Percentiles rank a stretch among this genome's conserved stretches.
Evolutionary conservation across 2,329 filamentous ascomycete species (phyloP).

Genomic region (Fusarium proliferatum): DNA sequence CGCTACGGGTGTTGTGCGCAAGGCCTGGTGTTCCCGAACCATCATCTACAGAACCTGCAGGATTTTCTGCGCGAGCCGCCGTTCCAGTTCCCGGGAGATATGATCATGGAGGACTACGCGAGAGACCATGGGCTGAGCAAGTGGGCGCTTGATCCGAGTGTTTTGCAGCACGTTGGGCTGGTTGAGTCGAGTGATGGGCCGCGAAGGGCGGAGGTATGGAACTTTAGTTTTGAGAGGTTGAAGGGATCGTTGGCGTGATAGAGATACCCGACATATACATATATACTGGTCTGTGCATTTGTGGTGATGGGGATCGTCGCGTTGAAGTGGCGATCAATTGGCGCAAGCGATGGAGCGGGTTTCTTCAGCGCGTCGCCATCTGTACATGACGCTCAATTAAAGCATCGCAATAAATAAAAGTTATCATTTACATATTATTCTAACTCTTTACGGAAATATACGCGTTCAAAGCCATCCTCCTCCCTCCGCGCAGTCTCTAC

Average conservation of each 20-base stretch:
- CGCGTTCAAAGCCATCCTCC: conserved; percentile 50
- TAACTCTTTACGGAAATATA: conserved; percentile 50
- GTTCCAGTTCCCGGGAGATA: conserved; percentile 50
- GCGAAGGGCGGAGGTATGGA: conserved; percentile 49
- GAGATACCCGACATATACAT: neutral
- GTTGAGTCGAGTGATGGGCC: conserved; percentile 47
- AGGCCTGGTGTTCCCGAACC: conserved; percentile 50
- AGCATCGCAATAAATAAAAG: neutral
- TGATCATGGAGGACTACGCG: conserved; percentile 51
- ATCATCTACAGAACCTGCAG: conserved; percentile 46
- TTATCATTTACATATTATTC: conserved; percentile 39
- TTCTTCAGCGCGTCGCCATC: neutral
- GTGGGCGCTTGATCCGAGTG: conserved; percentile 53
- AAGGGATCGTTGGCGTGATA: neutral
- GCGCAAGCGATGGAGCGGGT: neutral
- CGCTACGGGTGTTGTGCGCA: conserved; percentile 54
- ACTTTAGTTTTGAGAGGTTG: conserved; percentile 50
- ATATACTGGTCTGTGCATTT: neutral
- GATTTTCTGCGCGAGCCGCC: conserved; percentile 46
- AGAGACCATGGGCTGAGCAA: conserved; percentile 45
- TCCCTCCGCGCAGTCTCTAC: conserved; percentile 44
- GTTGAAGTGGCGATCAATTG: neutral
- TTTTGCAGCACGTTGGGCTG: conserved; percentile 53
- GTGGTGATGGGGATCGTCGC: neutral
- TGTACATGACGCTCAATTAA: neutral